Percentiles rank a stretch among this genome's conserved stretches.
These are phyloP conservation scores for Lepidium africanum DNA, from an alignment of 345 rosid genomes.

Conservation along the genomic window DNA sequence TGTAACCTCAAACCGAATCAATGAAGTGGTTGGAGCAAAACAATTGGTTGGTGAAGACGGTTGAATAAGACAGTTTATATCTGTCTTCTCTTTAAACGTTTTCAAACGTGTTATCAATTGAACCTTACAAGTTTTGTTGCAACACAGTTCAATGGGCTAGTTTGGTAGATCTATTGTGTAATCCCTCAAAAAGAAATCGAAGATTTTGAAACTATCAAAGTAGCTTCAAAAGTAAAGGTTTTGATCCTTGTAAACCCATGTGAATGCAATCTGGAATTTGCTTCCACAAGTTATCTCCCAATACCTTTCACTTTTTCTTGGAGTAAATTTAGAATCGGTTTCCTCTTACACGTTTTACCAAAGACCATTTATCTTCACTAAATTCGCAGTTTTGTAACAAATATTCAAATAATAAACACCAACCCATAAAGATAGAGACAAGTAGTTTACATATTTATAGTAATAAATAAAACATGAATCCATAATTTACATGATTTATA, in stretches of 20 bases:
- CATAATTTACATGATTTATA: conserved; percentile 15
- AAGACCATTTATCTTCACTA: not conserved
- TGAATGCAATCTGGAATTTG: not conserved
- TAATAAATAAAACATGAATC: not conserved
- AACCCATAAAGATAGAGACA: not conserved
- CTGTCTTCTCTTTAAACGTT: too few species aligned
- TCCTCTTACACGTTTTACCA: not conserved
- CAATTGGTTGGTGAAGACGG: too few species aligned
- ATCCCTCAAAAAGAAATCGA: not conserved
- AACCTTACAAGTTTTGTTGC: not conserved
- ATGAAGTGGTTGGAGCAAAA: too few species aligned
- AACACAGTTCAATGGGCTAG: not conserved
- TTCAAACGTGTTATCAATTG: too few species aligned
- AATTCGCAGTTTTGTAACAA: not conserved
- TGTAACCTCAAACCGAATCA: too few species aligned
- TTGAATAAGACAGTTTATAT: too few species aligned
- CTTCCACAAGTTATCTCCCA: not conserved
- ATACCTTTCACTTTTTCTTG: not conserved
- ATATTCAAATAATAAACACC: not conserved
- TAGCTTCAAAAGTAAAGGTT: not conserved
- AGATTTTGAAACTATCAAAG: not conserved
- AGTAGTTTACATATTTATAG: not conserved
- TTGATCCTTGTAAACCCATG: conserved; percentile 1
- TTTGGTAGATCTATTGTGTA: not conserved
- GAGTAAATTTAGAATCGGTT: not conserved